Conservation (phyloP, 176 grass and related monocot species). For the Ananas comosus region DNA sequence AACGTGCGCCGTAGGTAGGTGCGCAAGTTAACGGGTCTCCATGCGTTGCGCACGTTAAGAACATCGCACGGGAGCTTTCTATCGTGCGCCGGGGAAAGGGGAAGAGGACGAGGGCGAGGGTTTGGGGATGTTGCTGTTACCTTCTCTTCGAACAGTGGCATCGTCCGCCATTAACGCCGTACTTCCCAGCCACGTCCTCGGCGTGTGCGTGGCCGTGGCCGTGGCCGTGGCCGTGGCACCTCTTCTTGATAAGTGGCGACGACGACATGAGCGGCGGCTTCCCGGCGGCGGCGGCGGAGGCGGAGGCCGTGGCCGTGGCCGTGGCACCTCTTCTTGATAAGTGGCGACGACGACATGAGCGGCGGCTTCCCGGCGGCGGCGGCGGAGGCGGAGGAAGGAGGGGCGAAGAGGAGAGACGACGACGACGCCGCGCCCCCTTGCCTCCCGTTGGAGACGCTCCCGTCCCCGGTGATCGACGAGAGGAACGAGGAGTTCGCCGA, state of each 20-base stretch:
- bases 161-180: constrained; percentile 33
- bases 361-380: constrained; percentile 31
- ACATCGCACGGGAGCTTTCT: not conserved
- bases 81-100: not conserved
- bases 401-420: constrained; percentile 2
- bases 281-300: constrained; percentile 12
- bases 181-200: constrained; percentile 45
- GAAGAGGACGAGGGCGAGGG: not conserved
- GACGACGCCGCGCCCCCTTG: constrained; percentile 10
- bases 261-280: constrained; percentile 31
- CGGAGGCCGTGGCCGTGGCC: constrained; percentile 73
- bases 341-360: constrained; percentile 10
- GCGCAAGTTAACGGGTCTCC: too few species aligned
- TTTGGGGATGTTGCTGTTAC: constrained; percentile 8
- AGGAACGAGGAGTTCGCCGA: constrained; percentile 66
- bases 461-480: constrained; percentile 63
- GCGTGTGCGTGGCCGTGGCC: constrained; percentile 76
- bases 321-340: constrained; percentile 41
- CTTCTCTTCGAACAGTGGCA: constrained; percentile 93
- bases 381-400: constrained; percentile 10
- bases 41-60: not conserved
- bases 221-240: constrained; percentile 68
- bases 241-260: constrained; percentile 19
- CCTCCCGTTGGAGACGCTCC: constrained; percentile 67
- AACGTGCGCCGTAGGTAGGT: not conserved